A percentile compares a stretch with the other conserved stretches of the same genome.
Evolutionary conservation across 78 protist species (phyloP).

Genomic region (Paulinella micropora): DNA sequence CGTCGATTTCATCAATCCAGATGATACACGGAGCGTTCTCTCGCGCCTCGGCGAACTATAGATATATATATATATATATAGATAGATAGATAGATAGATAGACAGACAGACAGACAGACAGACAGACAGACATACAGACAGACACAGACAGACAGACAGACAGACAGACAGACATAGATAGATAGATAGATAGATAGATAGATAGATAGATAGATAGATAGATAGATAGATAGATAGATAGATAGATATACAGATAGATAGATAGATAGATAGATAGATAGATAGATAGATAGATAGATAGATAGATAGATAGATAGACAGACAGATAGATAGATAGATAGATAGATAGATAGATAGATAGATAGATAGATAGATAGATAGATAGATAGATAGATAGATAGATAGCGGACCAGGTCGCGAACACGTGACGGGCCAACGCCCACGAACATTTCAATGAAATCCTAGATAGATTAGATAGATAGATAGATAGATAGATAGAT

Average conservation of each 20-base stretch:
- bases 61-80: not conserved
- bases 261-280: not conserved
- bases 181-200: not conserved
- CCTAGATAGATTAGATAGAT: no score
- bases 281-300: no score
- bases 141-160: no score
- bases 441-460: constrained; percentile 33
- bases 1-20: constrained; percentile 84
- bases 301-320: no score
- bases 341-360: no score
- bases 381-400: not conserved
- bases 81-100: not conserved
- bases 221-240: not conserved
- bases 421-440: constrained; percentile 35
- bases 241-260: not conserved
- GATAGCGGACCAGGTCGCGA: constrained; percentile 14
- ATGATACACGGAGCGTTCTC: constrained; percentile 69
- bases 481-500: no score
- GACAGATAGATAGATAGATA: no score
- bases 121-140: no score
- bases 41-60: constrained; percentile 36
- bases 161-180: no score
- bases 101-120: no score
- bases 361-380: no score
- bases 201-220: not conserved